Base-by-base conservation (phyloP, 306 rosid genomes). In the Astragalus membranaceus region DNA sequence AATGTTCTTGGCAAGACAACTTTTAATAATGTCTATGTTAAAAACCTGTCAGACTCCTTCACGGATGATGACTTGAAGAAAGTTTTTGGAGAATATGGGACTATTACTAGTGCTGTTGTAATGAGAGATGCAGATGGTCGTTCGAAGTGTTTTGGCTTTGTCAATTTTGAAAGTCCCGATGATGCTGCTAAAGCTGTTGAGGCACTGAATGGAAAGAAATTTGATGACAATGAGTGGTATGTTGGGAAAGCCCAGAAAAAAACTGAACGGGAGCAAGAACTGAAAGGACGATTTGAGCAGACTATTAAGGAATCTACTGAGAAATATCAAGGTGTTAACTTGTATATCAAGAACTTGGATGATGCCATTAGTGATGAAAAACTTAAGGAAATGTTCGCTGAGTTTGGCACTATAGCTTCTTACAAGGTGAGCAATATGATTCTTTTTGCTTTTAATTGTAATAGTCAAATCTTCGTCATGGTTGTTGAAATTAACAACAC, bases 71-170 rank as follows among this genome's bases (percentile, higher is more conserved):
- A 84, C 6, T 64, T 87, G 80, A 76, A 67, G 66, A 81, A 69
- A 3, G 3, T 8, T 30, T 83, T 83, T 75, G 84, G 81, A 11
- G 87, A 79, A 29, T 67, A 60, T 66, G 87, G 87, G 0, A 55
- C 77, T 4, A 83, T 83, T 56, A 83, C 84, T 35, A 83, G 87
- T 72, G 79, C 81, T 67, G 79, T 83, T 49, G 62, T 89, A 56
- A 89, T 85, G 92, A 83, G 85, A 76, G 94, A 82, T 35, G 86
- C 51, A 2, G 91, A 86, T 69, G 96, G 94, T 10, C 83, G 72
- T 69, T 88, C 90, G 0, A 90, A 79, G 78, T 86, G 87, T 72
- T 90, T 90, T 61, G 95, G 95, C 35, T 90, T 88, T 72, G 92
- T 90, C 44, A 86, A 88, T 67, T 86, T 84, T 73, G 96, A 86